Conservation (phyloP, 768 basidiomycete species). For the Candolleomyces aberdarensis region DNA sequence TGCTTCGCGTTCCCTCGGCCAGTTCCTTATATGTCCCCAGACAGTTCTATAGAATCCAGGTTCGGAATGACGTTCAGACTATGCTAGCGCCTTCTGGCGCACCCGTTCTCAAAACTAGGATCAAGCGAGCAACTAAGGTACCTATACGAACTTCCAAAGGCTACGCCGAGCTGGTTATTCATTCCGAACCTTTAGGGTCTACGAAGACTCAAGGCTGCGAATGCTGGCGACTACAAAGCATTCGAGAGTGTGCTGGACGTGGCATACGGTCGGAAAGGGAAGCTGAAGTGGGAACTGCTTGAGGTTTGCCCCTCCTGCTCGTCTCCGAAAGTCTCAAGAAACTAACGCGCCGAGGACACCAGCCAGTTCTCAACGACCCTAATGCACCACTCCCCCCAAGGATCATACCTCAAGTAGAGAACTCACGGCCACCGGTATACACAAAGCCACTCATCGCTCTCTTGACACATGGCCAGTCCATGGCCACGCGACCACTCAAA, state of each 20-base stretch:
- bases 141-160: neutral
- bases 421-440: slow-evolving; percentile 62
- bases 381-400: slow-evolving; percentile 34
- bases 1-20: slow-evolving; percentile 1
- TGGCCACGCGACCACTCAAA: slow-evolving; percentile 43
- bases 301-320: slow-evolving; percentile 39
- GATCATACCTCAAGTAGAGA: slow-evolving; percentile 50
- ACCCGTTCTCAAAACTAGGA: slow-evolving; percentile 33
- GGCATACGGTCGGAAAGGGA: slow-evolving; percentile 77
- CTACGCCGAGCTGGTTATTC: neutral
- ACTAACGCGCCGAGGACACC: neutral
- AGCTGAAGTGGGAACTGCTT: slow-evolving; percentile 64
- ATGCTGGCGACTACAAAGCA: slow-evolving; percentile 42
- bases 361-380: slow-evolving; percentile 59
- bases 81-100: slow-evolving; percentile 32
- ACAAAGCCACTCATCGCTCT: slow-evolving; percentile 61
- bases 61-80: slow-evolving; percentile 53
- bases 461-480: slow-evolving; percentile 50
- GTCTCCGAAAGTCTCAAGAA: neutral
- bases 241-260: slow-evolving; percentile 59
- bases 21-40: slow-evolving; percentile 29
- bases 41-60: slow-evolving; percentile 62
- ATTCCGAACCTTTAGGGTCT: slow-evolving; percentile 40
- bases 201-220: slow-evolving; percentile 51
- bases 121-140: slow-evolving; percentile 54